Evolutionary conservation across 805 yeast genomes (phyloP).

Genomic region (Candida manassasensis): DNA sequence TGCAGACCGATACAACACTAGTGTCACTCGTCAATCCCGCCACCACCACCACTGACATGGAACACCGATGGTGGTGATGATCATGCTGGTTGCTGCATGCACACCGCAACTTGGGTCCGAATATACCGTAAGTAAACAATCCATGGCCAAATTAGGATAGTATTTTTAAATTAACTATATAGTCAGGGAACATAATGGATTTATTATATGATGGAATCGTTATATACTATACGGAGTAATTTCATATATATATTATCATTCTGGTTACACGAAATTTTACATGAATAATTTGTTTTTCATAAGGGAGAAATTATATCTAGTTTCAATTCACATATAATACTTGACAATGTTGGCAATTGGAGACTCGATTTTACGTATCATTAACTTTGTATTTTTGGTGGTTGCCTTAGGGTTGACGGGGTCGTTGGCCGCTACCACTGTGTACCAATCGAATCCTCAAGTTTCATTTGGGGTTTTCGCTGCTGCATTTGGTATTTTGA

Average conservation of each 20-base stretch:
- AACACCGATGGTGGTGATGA: too few relatives aligned
- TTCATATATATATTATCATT: too few relatives aligned
- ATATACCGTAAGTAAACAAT: slow-evolving; percentile 13
- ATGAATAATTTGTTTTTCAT: too few relatives aligned
- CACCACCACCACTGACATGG: too few relatives aligned
- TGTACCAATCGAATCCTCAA: slow-evolving; percentile 57
- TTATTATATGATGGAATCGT: too few relatives aligned
- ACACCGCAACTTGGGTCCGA: too few relatives aligned
- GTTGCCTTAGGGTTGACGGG: slow-evolving; percentile 85
- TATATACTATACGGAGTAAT: too few relatives aligned
- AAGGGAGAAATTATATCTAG: slow-evolving; percentile 3
- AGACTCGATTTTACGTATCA: slow-evolving; percentile 68
- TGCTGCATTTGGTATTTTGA: slow-evolving; percentile 77
- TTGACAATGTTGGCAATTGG: slow-evolving; percentile 56
- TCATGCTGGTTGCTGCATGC: too few relatives aligned
- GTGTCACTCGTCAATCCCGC: too few relatives aligned
- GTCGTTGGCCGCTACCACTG: slow-evolving; percentile 69
- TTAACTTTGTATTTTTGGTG: slow-evolving; percentile 71
- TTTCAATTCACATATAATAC: not conserved
- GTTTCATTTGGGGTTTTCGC: slow-evolving; percentile 87
- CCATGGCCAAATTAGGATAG: slow-evolving; percentile 15
- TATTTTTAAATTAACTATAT: not conserved
- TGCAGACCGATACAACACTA: too few relatives aligned
- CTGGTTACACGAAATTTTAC: too few relatives aligned
- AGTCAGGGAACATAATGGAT: too few relatives aligned